Evolutionary conservation across 345 rosid species (phyloP).

Genomic region (Ceriops zippeliana): DNA sequence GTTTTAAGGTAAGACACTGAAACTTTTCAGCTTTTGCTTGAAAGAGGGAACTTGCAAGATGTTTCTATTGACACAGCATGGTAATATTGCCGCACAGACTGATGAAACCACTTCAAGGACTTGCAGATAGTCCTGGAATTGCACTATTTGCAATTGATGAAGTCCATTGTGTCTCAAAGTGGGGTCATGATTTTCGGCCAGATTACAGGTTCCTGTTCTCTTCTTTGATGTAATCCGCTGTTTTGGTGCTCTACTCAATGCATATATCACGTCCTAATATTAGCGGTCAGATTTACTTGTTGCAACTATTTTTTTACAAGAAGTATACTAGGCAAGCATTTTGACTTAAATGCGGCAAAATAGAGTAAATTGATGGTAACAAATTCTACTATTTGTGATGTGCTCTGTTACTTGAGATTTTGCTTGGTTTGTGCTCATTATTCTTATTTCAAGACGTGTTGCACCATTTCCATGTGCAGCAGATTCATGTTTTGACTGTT

Average conservation of each 20-base stretch:
- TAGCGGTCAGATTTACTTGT: too few species aligned
- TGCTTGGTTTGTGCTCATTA: too few species aligned
- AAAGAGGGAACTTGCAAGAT: conserved; percentile 1
- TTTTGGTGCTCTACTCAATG: too few species aligned
- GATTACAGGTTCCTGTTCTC: conserved; percentile 52
- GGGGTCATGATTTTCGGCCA: conserved; percentile 97
- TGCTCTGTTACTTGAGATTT: background rate
- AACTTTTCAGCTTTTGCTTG: conserved; percentile 1
- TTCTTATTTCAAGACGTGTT: too few species aligned
- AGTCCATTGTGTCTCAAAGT: conserved; percentile 87
- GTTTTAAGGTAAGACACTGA: conserved; percentile 43
- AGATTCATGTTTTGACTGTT: background rate
- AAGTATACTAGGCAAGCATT: too few species aligned
- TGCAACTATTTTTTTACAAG: too few species aligned
- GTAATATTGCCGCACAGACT: conserved; percentile 45
- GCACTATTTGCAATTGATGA: conserved; percentile 89
- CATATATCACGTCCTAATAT: too few species aligned
- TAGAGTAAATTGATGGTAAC: background rate
- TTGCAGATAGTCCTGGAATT: conserved; percentile 71
- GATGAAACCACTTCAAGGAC: conserved; percentile 64
- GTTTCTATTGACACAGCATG: conserved; percentile 8
- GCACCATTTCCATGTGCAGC: too few species aligned
- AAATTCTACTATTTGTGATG: background rate
- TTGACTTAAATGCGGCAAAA: background rate
- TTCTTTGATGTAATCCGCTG: background rate